Percentiles rank a stretch among this genome's conserved stretches.
phyloP scores from a whole-genome alignment of 2,329 filamentous ascomycete species.

The Chrysoporthe cubensis region DNA sequence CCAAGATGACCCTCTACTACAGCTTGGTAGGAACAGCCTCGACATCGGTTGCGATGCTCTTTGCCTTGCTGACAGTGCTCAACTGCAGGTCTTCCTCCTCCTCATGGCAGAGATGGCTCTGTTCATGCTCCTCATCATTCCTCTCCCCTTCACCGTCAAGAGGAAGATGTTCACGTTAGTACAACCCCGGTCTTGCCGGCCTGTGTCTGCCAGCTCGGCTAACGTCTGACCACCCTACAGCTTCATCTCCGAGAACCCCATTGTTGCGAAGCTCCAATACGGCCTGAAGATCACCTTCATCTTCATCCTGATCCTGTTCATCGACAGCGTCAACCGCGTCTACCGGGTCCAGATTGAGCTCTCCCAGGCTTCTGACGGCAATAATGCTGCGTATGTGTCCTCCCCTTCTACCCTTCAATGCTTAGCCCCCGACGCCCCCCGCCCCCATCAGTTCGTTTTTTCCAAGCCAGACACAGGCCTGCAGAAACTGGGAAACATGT shows the following conservation, averaged over 20 bases:
- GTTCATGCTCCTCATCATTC: constrained; percentile 80
- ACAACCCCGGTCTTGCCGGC: neutral
- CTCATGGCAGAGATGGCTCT: constrained; percentile 82
- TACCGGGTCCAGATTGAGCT: constrained; percentile 96
- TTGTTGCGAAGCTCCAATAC: constrained; percentile 93
- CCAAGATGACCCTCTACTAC: constrained; percentile 63
- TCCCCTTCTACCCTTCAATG: neutral
- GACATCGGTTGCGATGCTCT: constrained; percentile 3
- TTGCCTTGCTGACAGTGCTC: constrained; percentile 33
- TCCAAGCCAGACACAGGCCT: neutral
- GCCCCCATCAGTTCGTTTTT: neutral
- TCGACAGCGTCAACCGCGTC: constrained; percentile 94
- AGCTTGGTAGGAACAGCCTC: constrained; percentile 48
- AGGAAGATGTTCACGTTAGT: constrained; percentile 78
- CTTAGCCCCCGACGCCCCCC: neutral
- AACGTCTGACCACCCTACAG: constrained; percentile 44
- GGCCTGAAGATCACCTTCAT: constrained; percentile 99
- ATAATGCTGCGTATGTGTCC: constrained; percentile 51
- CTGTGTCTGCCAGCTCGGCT: constrained; percentile 10
- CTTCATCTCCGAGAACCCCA: constrained; percentile 88
- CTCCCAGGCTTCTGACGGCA: constrained; percentile 69
- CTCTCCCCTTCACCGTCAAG: constrained; percentile 84
- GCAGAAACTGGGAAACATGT: neutral
- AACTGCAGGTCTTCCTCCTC: constrained; percentile 75
- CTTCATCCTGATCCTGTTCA: constrained; percentile 97